Base-by-base conservation (phyloP, 371 early-diverging fungal genomes). In the Syncephalastrum sp. region DNA sequence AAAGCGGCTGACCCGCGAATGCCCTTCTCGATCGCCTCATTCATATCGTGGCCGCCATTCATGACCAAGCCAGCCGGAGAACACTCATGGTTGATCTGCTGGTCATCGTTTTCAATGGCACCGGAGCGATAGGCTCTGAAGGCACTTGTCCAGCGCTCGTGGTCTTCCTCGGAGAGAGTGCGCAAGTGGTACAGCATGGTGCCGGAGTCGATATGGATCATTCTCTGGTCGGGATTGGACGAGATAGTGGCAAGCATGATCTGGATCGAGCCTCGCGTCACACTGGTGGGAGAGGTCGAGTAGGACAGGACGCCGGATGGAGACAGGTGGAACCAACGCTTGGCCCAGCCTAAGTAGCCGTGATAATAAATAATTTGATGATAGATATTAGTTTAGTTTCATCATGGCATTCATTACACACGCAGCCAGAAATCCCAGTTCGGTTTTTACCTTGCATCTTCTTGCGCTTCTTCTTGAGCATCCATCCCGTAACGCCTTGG, bases 141-240 rank as follows among this genome's bases (percentile, higher is more conserved):
- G n/a, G 67, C 72, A 10, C 47, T 50, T 5, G 82, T 81, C 90
- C 90, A 90, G n/a, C 61, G 61, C n/a, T 77, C 76, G 67, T 87
- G 94, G 38, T 91, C 92, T 12, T 82, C 82, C 4, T 57, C 54
- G 4, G 77, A 77, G 27, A 83, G 65, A 0, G 90, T 84, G 56
- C 90, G 91, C 56, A 96, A 79, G 61, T 92, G 91, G 59, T 86
- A 83, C 19, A 91, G 70, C 59, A 75, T 82, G 12, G 87, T 79
- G 44, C 93, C 95, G 5, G 92, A 86, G 63, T 96, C 92, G 33
- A 95, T 87, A 58, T 90, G 89, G 56, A 94, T 89, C 45, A 87
- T 66, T 19, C 81, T 71, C 58, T 88, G 87, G 17, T 86, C 82
- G 53, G 70, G 72, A 53, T 77, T 77, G 15, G 85, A 79, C 3